These are phyloP conservation scores for Botrytis sinoallii DNA, from an alignment of 2,329 filamentous ascomycete species.

Conservation along the genomic window DNA sequence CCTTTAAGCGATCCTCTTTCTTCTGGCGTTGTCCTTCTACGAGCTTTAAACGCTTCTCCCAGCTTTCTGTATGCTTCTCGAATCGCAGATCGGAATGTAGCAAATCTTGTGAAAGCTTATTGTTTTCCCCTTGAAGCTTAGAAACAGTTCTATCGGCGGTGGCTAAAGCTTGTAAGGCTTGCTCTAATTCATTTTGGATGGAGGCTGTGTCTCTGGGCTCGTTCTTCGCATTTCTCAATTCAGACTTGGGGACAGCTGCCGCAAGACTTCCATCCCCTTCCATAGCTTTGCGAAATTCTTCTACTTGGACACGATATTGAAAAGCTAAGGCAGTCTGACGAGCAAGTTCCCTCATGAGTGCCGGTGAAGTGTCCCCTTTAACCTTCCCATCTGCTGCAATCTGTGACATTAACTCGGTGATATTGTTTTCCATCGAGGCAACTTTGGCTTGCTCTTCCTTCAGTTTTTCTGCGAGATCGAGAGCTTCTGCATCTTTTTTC, in stretches of 20 bases:
- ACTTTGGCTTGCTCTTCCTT: conserved; percentile 66
- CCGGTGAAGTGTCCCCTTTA: conserved; percentile 46
- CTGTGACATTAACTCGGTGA: conserved; percentile 58
- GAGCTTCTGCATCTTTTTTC: conserved; percentile 71
- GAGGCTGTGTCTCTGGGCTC: conserved; percentile 52
- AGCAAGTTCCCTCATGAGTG: conserved; percentile 52
- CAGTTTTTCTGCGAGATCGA: conserved; percentile 62
- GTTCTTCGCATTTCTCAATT: conserved; percentile 51
- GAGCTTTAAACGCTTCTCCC: conserved; percentile 42
- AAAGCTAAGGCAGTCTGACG: conserved; percentile 56
- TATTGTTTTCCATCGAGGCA: conserved; percentile 59
- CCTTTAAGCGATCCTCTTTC: conserved; percentile 47
- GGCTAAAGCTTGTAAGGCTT: conserved; percentile 50
- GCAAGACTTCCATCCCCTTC: conserved; percentile 38
- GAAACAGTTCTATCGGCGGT: conserved; percentile 41
- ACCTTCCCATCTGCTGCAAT: conserved; percentile 42
- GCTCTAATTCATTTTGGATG: conserved; percentile 52
- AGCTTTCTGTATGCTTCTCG: conserved; percentile 35
- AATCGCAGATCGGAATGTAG: conserved; percentile 32
- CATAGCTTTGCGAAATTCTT: conserved; percentile 55
- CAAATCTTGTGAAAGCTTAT: conserved; percentile 33
- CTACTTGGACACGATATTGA: conserved; percentile 58
- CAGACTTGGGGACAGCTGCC: conserved; percentile 48
- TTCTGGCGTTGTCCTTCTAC: conserved; percentile 47
- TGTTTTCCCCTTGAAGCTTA: conserved; percentile 36